Conservation (phyloP, 345 rosid genomes). For the Brassica napus region Da-Ae NC_063435.1:24057001-24057500, state of each 20-base stretch:
- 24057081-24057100: conserved; percentile 12
- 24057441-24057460: too few relatives aligned
- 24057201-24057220: conserved; percentile 38
- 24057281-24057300: too few relatives aligned
- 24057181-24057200: conserved; percentile 1
- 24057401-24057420: conserved; percentile 69
- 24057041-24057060: conserved; percentile 15
- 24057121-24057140: not conserved
- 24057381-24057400: conserved; percentile 61
- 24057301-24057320: conserved; percentile 18
- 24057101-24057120: conserved; percentile 2
- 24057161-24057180: not conserved
- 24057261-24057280: too few relatives aligned
- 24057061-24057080: conserved; percentile 1
- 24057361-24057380: conserved; percentile 45
- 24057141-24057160: not conserved
- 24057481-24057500: not conserved
- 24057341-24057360: not conserved
- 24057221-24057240: conserved; percentile 58
- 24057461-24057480: too few relatives aligned
- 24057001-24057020: conserved; percentile 12
- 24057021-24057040: conserved; percentile 28
- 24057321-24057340: conserved; percentile 76
- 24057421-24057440: conserved; percentile 40
- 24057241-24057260: conserved; percentile 69